Conservation (phyloP, 2,329 filamentous ascomycete species). For the Dothiorella sarmentorum region DNA sequence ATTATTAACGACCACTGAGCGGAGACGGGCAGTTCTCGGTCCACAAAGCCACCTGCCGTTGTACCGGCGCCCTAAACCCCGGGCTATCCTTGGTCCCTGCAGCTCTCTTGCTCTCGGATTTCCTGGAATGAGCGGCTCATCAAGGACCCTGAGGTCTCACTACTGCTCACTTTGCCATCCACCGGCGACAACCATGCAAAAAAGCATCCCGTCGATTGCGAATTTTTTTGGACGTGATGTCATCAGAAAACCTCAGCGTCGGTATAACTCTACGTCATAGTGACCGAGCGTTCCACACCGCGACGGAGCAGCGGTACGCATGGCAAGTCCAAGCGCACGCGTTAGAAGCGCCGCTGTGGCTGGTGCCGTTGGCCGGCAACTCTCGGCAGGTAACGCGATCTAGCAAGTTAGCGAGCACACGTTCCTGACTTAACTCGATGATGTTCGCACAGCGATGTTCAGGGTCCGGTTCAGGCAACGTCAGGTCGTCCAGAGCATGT, state of each 20-base stretch:
- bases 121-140: neutral
- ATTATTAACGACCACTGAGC: neutral
- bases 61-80: neutral
- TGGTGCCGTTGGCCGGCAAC: too few relatives aligned
- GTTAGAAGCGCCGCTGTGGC: neutral
- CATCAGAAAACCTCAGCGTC: too few relatives aligned
- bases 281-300: neutral
- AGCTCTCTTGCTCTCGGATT: neutral
- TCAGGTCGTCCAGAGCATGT: neutral
- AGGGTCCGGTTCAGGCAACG: neutral
- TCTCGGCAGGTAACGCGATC: too few relatives aligned
- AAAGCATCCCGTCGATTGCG: too few relatives aligned
- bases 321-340: neutral
- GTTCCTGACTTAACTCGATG: slow-evolving; percentile 4
- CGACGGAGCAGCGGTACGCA: neutral
- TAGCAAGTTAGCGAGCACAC: neutral
- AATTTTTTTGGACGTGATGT: too few relatives aligned
- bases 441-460: slow-evolving; percentile 8
- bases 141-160: neutral
- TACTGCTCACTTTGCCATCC: neutral
- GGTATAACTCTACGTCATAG: neutral
- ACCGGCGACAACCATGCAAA: too few relatives aligned
- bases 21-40: neutral
- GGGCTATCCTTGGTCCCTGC: neutral
- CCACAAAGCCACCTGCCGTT: neutral